phyloP scores from a whole-genome alignment of 2,329 filamentous ascomycete genomes.

The Colletotrichum endophyticum region DNA sequence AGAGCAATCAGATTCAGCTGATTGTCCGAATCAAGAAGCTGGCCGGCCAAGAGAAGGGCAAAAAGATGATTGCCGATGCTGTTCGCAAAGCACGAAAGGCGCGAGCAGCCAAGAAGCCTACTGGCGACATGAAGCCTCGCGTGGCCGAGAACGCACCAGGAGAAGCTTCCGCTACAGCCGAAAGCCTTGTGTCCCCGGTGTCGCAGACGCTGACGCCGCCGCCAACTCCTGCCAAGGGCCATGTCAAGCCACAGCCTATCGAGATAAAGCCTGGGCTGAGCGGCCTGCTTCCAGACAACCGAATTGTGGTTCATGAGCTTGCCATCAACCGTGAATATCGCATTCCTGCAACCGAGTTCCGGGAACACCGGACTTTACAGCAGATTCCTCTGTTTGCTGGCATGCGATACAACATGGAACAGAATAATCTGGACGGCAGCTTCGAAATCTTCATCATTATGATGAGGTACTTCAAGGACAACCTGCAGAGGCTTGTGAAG shows the following conservation, averaged over 20 bases:
- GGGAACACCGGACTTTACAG: slow-evolving; percentile 57
- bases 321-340: slow-evolving; percentile 81
- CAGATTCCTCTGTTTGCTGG: slow-evolving; percentile 57
- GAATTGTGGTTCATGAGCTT: slow-evolving; percentile 78
- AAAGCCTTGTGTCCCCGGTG: slow-evolving; percentile 42
- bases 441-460: slow-evolving; percentile 74
- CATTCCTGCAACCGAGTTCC: slow-evolving; percentile 66
- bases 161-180: slow-evolving; percentile 40
- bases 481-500: slow-evolving; percentile 74
- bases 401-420: slow-evolving; percentile 68
- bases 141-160: slow-evolving; percentile 55
- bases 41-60: slow-evolving; percentile 73
- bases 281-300: slow-evolving; percentile 72
- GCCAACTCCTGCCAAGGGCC: slow-evolving; percentile 49
- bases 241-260: slow-evolving; percentile 42
- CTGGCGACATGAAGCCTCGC: slow-evolving; percentile 74
- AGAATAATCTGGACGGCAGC: slow-evolving; percentile 67
- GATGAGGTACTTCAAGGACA: slow-evolving; percentile 72
- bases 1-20: slow-evolving; percentile 80
- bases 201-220: slow-evolving; percentile 60
- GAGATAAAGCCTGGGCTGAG: slow-evolving; percentile 45
- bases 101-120: slow-evolving; percentile 67
- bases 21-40: slow-evolving; percentile 81
- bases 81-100: slow-evolving; percentile 74
- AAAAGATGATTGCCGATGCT: slow-evolving; percentile 75